Conservation (phyloP, 345 rosid species). For the Passiflora organensis region DNA sequence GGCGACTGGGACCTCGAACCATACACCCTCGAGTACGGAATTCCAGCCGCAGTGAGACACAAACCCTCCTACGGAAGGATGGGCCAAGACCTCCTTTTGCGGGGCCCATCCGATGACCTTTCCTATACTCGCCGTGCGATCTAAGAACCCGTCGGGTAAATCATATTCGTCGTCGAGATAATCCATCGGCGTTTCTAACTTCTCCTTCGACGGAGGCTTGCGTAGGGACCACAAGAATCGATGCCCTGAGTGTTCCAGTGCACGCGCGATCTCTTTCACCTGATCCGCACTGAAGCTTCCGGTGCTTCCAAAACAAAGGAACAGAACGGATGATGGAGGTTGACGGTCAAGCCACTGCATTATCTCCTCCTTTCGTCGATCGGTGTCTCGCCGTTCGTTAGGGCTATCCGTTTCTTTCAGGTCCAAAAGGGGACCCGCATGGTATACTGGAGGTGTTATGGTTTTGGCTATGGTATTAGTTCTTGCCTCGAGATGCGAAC, state of each 20-base stretch:
- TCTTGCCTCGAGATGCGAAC: too few relatives aligned
- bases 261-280: conserved; percentile 16
- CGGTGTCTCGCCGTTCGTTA: background rate
- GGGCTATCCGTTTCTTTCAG: too few relatives aligned
- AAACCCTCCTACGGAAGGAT: conserved; percentile 9
- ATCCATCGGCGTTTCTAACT: background rate
- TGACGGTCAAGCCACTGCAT: conserved; percentile 18
- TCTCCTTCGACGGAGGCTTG: background rate
- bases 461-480: too few relatives aligned
- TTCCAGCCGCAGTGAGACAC: conserved; percentile 17
- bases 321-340: conserved; percentile 7
- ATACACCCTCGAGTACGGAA: conserved; percentile 5
- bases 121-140: conserved; percentile 4
- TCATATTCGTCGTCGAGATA: background rate
- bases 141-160: background rate
- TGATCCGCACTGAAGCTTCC: conserved; percentile 12
- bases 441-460: background rate
- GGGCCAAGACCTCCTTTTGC: too few relatives aligned
- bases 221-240: conserved; percentile 21
- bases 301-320: conserved; percentile 19
- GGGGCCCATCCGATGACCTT: conserved; percentile 15
- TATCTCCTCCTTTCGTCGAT: background rate
- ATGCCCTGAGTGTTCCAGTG: conserved; percentile 5
- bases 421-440: conserved; percentile 2
- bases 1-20: conserved; percentile 12